Percentiles rank a stretch among this genome's conserved stretches.
These are phyloP conservation scores for Citrus cavaleriei DNA, from an alignment of 345 rosid genomes.

Conservation along the genomic window DNA sequence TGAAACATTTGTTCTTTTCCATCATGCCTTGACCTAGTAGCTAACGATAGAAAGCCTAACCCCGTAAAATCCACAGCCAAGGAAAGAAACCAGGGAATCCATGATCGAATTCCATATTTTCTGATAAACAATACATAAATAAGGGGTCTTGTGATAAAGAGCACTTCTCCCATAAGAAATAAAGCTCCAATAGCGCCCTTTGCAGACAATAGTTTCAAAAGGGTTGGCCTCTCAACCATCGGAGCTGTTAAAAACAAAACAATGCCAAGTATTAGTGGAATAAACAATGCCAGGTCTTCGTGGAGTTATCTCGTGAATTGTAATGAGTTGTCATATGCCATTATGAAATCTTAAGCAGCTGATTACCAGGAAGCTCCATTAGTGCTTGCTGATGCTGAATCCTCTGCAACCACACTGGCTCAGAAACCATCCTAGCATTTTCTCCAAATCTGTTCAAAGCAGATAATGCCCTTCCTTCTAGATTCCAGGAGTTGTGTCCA, in stretches of 20 bases:
- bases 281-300: conserved; percentile 5
- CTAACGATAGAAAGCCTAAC: conserved; percentile 46
- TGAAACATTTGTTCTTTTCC: conserved; percentile 34
- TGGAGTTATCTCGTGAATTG: background rate
- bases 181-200: conserved; percentile 64
- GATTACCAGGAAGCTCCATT: conserved; percentile 51
- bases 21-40: conserved; percentile 27
- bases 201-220: conserved; percentile 57
- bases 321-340: background rate
- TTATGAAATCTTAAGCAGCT: conserved; percentile 2
- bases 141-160: conserved; percentile 82
- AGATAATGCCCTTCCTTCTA: conserved; percentile 77
- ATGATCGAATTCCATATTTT: conserved; percentile 73
- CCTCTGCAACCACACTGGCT: conserved; percentile 52
- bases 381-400: conserved; percentile 61
- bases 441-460: conserved; percentile 78
- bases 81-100: conserved; percentile 94
- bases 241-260: conserved; percentile 29
- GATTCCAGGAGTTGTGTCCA: conserved; percentile 48
- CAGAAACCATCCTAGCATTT: conserved; percentile 57
- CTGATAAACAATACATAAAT: conserved; percentile 81
- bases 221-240: conserved; percentile 35
- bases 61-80: conserved; percentile 63
- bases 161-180: conserved; percentile 64
- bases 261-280: conserved; percentile 9